Evolutionary conservation across 2,329 filamentous ascomycete species (phyloP).

Genomic region (Ophiocordyceps camponoti-floridani): DNA sequence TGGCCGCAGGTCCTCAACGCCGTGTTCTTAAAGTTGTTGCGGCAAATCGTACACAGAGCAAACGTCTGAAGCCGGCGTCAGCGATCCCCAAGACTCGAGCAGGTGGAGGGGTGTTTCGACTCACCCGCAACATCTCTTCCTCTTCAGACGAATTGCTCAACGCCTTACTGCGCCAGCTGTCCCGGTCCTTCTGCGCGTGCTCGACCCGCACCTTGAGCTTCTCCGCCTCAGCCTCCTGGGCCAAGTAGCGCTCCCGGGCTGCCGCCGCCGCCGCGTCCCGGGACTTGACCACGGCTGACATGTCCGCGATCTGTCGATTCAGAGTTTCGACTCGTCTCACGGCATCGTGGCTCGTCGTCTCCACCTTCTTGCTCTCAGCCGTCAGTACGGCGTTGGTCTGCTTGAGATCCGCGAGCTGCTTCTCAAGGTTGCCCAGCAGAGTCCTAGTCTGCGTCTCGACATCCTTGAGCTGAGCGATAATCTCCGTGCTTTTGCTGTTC

Average conservation of each 20-base stretch:
- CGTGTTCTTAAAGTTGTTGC: conserved; percentile 85
- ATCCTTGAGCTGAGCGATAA: conserved; percentile 85
- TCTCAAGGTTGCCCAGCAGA: conserved; percentile 70
- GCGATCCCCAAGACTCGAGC: background rate
- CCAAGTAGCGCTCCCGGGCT: conserved; percentile 37
- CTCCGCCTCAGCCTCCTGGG: conserved; percentile 59
- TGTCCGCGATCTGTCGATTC: conserved; percentile 56
- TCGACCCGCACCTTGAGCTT: conserved; percentile 62
- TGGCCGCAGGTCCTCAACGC: conserved; percentile 88
- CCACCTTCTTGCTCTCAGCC: conserved; percentile 56
- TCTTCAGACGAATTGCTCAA: conserved; percentile 66
- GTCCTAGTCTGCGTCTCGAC: conserved; percentile 61
- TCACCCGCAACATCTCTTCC: conserved; percentile 71
- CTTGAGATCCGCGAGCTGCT: conserved; percentile 70
- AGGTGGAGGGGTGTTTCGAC: conserved; percentile 18
- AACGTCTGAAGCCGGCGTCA: conserved; percentile 12
- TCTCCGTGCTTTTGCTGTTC: conserved; percentile 80
- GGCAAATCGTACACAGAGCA: conserved; percentile 73
- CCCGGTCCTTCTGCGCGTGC: conserved; percentile 64
- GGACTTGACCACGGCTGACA: conserved; percentile 54
- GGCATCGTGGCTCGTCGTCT: conserved; percentile 53
- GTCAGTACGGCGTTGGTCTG: conserved; percentile 57
- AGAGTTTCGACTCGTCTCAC: conserved; percentile 52
- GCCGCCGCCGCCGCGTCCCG: conserved; percentile 48
- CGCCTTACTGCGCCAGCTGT: conserved; percentile 71